Evolutionary conservation across 208 protist genomes (phyloP).

Genomic region (Trypanosomatidae sp.): DNA sequence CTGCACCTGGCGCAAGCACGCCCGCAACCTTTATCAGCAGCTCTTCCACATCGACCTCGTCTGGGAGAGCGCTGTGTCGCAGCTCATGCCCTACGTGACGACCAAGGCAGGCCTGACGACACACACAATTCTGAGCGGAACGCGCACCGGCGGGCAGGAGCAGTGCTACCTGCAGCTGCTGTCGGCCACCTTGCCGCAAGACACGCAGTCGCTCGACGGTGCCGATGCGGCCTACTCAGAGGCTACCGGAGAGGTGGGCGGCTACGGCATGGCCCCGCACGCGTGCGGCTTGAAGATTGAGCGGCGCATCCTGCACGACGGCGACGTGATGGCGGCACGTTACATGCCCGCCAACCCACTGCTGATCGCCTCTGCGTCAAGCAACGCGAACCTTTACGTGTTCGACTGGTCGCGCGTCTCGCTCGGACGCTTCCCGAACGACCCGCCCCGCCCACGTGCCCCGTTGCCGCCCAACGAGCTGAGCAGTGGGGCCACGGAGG

Average conservation of each 20-base stretch:
- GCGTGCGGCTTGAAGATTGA: constrained; percentile 65
- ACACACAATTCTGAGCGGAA: constrained; percentile 78
- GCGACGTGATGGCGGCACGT: constrained; percentile 77
- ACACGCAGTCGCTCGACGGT: constrained; percentile 44
- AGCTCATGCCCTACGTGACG: constrained; percentile 85
- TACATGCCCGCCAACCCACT: constrained; percentile 90
- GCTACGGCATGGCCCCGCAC: constrained; percentile 84
- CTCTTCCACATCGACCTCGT: constrained; percentile 90
- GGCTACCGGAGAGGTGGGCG: constrained; percentile 87
- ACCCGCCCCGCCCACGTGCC: constrained; percentile 80
- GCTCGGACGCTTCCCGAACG: constrained; percentile 86
- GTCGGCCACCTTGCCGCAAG: constrained; percentile 53
- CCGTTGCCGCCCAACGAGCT: constrained; percentile 89
- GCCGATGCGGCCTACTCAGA: constrained; percentile 61
- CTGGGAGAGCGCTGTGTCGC: constrained; percentile 77
- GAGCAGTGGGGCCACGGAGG: constrained; percentile 60
- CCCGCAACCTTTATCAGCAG: constrained; percentile 85
- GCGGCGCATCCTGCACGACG: constrained; percentile 85
- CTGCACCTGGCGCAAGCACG: constrained; percentile 90
- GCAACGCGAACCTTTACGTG: constrained; percentile 80
- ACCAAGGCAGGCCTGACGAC: constrained; percentile 52
- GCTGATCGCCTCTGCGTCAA: constrained; percentile 73
- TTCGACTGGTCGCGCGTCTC: constrained; percentile 91
- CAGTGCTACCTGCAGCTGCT: constrained; percentile 87
- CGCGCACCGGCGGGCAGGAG: constrained; percentile 79